Base-by-base conservation (phyloP, 1,284 basidiomycete species). In the Pyrrhoderma noxium region DNA sequence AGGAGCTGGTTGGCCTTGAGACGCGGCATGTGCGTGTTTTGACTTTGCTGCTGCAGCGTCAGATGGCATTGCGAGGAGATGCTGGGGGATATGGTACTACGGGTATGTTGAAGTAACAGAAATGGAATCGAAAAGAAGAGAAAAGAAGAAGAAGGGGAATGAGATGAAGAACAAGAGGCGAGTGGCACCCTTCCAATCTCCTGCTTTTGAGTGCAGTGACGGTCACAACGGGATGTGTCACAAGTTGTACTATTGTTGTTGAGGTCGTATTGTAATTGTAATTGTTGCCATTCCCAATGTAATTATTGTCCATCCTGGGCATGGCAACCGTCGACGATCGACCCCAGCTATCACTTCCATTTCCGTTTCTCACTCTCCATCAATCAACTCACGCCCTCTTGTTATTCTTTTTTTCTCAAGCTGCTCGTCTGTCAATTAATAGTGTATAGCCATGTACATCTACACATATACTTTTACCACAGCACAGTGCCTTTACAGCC, bases 1-100 rank as follows among this genome's bases (percentile, higher is more conserved):
- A 14, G 90, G 89, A 14, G 85, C 80, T 37, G 85, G 72, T 47
- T 75, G 74, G 18, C 79, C 75, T 57, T 81, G 72, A 0, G 82
- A 77, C 13, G 82, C 69, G 16, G 80, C 76, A 65, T 80, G 75
- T 35, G 68, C 65, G 52, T 82, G 79, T 68, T 84, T 85, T 27
- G 80, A 67, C 65, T 79, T 82, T 43, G 43, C 38, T 16, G 47
- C 23, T 27, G 51, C 35, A 9, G 42, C 38, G 27, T 43, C 42
- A n/a, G 49, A 40, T 5, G n/a, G 49, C 49, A 44, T 51, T 18
- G 5, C 22, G 25, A 43, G 34, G 3, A 2, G 22, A 13, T 34
- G 23, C 44, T 41, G 25, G 31, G 48, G 35, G 47, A 47, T 21
- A 14, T 3, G 18, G 9, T 18, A n/a, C 8, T 11, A 22, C 40